Base-by-base conservation (phyloP, 306 rosid species). In the Malus fusca region DNA sequence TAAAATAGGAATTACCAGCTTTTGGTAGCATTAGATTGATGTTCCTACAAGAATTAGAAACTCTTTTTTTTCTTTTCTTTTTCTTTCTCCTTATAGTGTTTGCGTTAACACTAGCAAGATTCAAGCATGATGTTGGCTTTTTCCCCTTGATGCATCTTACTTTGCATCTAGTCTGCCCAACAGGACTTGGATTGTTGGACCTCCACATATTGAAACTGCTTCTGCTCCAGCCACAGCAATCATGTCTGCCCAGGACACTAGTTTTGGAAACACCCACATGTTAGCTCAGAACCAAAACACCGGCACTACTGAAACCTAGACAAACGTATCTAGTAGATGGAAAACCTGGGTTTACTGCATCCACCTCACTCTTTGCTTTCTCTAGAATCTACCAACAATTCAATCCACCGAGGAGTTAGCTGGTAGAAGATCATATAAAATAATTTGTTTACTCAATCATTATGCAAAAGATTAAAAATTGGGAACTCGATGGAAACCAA, bases 161-260 rank as follows among this genome's bases (percentile, higher is more conserved):
- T 4, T 61, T 0, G 96, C 82, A 85, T 92, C 99, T 79, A 84
- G 81, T 82, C 99, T 90, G 75, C 98, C 98, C 75, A 92, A 75
- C 1, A 78, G 71, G 82, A 95, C 86, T 77, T 83, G 88, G 77
- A 95, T 95, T 52, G 83, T 43, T 66, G 97, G 99, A 85, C 97
- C 99, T 77, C 96, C 99, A 60, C 99, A 90, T 71, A 92, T 2
- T 68, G 97, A 89, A 75, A 95, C 90, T 58, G 99, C 96, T 89
- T 90, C 99, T 73, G 97, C 93, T 79, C 97, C 97, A 46, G 97
- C 99, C 74, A 92, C 89, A 60, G 97, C 87, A 82, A 95, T 92
- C 88, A 92, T 43, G 85, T 95, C 97, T 77, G 96, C 93, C 97
- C 97, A 95, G 22, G 97, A 92, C 52, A 89, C 99, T 92, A 76